Evolutionary conservation across 805 yeast genomes (phyloP).

Genomic region (Teunomyces barrocoloradensis): DNA sequence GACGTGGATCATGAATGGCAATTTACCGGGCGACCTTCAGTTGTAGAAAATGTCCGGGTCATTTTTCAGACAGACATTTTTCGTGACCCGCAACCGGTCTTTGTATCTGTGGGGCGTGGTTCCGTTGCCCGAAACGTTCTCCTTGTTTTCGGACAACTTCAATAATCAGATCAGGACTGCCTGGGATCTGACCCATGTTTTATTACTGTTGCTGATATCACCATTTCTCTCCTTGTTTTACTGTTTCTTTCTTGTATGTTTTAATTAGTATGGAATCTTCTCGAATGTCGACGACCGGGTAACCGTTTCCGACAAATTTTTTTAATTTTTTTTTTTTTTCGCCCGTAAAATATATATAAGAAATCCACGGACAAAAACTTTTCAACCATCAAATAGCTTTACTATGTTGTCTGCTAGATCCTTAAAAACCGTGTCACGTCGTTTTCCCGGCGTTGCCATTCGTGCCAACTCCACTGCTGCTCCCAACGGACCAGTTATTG

Average conservation of each 20-base stretch:
- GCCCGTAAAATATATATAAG: slow-evolving; percentile 4
- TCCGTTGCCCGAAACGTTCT: no score
- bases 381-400: not conserved
- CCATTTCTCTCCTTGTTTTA: not conserved
- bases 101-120: no score
- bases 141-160: no score
- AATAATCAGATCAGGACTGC: no score
- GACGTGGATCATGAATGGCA: slow-evolving; percentile 49
- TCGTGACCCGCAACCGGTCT: no score
- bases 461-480: slow-evolving; percentile 34
- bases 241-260: not conserved
- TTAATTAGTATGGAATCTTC: slow-evolving; percentile 1
- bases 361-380: not conserved
- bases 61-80: no score
- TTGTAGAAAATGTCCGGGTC: not conserved
- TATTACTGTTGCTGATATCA: no score
- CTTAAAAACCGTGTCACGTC: slow-evolving; percentile 36
- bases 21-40: slow-evolving; percentile 34
- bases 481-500: slow-evolving; percentile 60
- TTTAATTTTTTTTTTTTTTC: slow-evolving; percentile 14
- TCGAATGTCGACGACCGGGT: slow-evolving; percentile 16
- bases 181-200: no score
- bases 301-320: slow-evolving; percentile 16
- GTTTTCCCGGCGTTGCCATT: slow-evolving; percentile 22
- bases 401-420: slow-evolving; percentile 45